Evolutionary conservation across 2,329 filamentous ascomycete species (phyloP), one percentile per base, ranked within the genome.

Genomic region (Xylariaceae sp.): DNA sequence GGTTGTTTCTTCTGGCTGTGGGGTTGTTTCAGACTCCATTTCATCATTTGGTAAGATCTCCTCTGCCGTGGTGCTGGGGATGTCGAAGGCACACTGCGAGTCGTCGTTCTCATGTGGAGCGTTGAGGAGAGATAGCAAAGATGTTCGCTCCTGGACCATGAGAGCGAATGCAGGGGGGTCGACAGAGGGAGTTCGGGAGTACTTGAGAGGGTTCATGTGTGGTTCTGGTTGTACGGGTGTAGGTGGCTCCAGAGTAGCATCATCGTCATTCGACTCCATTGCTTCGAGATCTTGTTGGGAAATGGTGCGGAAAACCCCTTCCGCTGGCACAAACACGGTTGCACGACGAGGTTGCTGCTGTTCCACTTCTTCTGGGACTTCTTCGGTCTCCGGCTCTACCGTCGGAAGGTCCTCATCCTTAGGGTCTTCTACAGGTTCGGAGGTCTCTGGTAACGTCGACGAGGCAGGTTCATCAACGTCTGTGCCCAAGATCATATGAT

Each of bases 261-360:
- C 56, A 10, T 65, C 58, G 6, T 54, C 49, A 22, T 54, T 62
- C n/a, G n/a, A n/a, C 45, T 72, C 66, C 45, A 74, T 61, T 5
- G 67, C 69, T 16, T 71, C 69, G 10, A 73, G 69, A 47, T 79
- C 75, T 48, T 75, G 67, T 52, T 79, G 72, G 2, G 79, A 78
- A 36, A 82, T 66, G 2, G 79, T 80, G 38, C 77, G 75, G 60
- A 85, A 83, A 44, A 80, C 77, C 38, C 81, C 84, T 57, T 84
- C 74, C 16, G 76, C 74, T 5, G 82, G 79, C 11, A 80, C 75
- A 55, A 85, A 79, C 43, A 82, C 73, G 29, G 75, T 77, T 57
- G 71, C 77, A 21, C 61, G 75, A 54, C 69, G 74, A 45, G 64
- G 68, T 55, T 63, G 71, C 50, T 47, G 54, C 48, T 51, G 57